Base-by-base conservation (phyloP, 1,139 yeast species). In the Taphrina betulina region DNA sequence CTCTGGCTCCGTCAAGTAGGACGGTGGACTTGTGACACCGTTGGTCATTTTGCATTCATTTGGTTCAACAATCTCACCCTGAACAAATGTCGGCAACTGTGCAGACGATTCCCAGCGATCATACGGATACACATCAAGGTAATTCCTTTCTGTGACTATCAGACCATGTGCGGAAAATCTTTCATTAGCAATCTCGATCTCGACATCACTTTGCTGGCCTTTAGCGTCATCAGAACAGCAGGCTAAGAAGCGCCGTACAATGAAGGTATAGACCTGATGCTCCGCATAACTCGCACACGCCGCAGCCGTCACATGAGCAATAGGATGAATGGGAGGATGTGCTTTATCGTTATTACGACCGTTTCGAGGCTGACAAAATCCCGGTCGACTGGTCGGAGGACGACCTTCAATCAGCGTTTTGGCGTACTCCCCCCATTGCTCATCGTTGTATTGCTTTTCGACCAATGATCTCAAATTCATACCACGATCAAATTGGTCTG, bases 321-420 rank as follows among this genome's bases (percentile, higher is more conserved):
- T 83, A 0, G 99, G 99, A 67, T 94, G 97, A 59, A 94, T 94
- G 0, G 99, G 97, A 2, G 98, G 98, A 76, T 94, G 99, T 19
- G 98, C 97, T 66, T 88, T 83, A 71, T 94, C 99, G 66, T 90
- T 88, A 65, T 86, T 83, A 19, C 74, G 75, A 1, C 99, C 99
- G 37, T 75, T 75, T 52, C 98, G 71, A 0, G 99, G 98, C 1
- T 69, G 66, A 17, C 75, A 67, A 64, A 78, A 85, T 16, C 68
- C 69, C 4, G 48, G 48, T 4, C 23, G 33, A 19, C 31, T 19
- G 19, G 38, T 20, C 8, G 48, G 38, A 14, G 26, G 20, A 16
- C 4, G 10, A 20, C 71, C 73, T 10, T 60, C 65, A 12, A 68
- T 44, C 8, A 72, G 64, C 4, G 58, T 36, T 17, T 64, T 64